Evolutionary conservation across 1,139 yeast species (phyloP), one percentile per base, ranked within the genome.

Genomic region (Sugiyamaella novakii): DNA sequence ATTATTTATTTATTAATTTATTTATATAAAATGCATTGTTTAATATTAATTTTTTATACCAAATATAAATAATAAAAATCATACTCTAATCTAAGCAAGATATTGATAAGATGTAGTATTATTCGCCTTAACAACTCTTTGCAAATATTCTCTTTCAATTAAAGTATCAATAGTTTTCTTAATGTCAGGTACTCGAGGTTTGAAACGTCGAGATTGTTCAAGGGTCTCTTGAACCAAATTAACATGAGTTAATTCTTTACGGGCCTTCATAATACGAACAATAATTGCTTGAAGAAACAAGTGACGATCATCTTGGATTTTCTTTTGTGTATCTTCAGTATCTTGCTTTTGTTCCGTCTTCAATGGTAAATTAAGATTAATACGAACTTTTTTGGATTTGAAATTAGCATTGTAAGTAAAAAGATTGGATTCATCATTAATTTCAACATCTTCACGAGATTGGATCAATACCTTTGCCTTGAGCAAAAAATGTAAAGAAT

Each of bases 251-350:
- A 88, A 75, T 45, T 76, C 77, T 68, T 89, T 86, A 63, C 97
- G 79, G 1, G 96, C 91, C 72, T 92, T 92, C 98, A 92, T 92
- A 62, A 92, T 87, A 62, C 98, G 80, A 39, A 92, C 98, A 69
- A 92, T 88, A 62, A 95, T 87, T 1, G 98, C 96, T 64, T 89
- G 87, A 61, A 92, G 76, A 70, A 84, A 84, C 64, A 86, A 81
- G 72, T 84, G 87, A 61, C 98, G 81, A 53, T 89, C 87, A 62
- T 88, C 92, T 59, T 84, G 89, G 55, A 92, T 81, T 64, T 89
- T 96, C 68, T 84, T 84, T 60, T 80, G 84, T 1, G 95, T 82
- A 55, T 87, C 95, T 46, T 83, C 91, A 36, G 80, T 81, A 62
- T 92, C 98, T 56, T 78, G 86, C 61, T 76, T 80, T 44, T 79